These are phyloP conservation scores for Saposhnikovia divaricata DNA, from an alignment of 129 eudicot species.

Conservation along the genomic window DNA sequence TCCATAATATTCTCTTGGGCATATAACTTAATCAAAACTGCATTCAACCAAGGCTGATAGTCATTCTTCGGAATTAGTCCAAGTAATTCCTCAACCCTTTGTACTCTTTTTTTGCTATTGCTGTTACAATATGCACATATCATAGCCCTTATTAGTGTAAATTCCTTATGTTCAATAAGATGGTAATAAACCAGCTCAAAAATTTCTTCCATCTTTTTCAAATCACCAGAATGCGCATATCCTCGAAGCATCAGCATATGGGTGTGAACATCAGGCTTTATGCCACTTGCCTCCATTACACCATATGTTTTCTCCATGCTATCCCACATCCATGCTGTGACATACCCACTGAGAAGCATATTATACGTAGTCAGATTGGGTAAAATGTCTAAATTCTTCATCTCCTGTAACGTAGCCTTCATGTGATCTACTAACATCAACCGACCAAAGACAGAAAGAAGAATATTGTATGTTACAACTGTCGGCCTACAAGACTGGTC, in stretches of 20 bases:
- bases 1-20: slow-evolving; percentile 67
- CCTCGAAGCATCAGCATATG: slow-evolving; percentile 82
- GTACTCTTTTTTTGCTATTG: slow-evolving; percentile 31
- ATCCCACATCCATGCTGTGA: slow-evolving; percentile 97
- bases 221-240: slow-evolving; percentile 57
- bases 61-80: slow-evolving; percentile 51
- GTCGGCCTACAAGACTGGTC: slow-evolving; percentile 52
- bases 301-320: slow-evolving; percentile 58
- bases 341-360: slow-evolving; percentile 54
- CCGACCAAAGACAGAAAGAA: slow-evolving; percentile 58
- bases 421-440: slow-evolving; percentile 58
- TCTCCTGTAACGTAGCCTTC: slow-evolving; percentile 44
- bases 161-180: slow-evolving; percentile 26
- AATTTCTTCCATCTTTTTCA: slow-evolving; percentile 77
- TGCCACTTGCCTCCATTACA: slow-evolving; percentile 30
- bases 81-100: slow-evolving; percentile 45
- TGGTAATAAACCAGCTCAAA: slow-evolving; percentile 37
- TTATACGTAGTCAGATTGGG: slow-evolving; percentile 58
- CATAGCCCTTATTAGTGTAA: slow-evolving; percentile 47
- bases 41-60: slow-evolving; percentile 74
- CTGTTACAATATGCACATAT: slow-evolving; percentile 67
- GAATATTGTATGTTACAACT: slow-evolving; percentile 65
- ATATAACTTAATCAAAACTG: slow-evolving; percentile 51
- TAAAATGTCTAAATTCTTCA: slow-evolving; percentile 30
- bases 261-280: slow-evolving; percentile 49